Percentiles rank a stretch among this genome's conserved stretches.
Evolutionary conservation across 164 flowering plant species (phyloP).

Genomic region (Amborella trichopoda): DNA sequence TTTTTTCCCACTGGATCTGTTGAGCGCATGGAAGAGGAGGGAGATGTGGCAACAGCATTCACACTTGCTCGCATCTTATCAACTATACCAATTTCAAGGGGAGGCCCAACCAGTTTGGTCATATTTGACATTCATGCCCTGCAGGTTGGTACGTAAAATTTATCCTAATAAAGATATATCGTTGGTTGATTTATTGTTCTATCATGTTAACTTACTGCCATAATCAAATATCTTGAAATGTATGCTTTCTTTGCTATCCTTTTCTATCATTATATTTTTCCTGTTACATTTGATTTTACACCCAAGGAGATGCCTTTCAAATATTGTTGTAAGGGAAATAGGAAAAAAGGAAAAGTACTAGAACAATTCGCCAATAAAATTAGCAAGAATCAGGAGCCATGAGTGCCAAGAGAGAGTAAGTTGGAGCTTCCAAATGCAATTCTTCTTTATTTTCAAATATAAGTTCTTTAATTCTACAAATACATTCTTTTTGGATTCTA

Average conservation of each 20-base stretch:
- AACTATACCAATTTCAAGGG: constrained; percentile 75
- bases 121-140: constrained; percentile 94
- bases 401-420: too few species aligned
- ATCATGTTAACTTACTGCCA: constrained; percentile 1
- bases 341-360: too few species aligned
- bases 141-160: constrained; percentile 47
- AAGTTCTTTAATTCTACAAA: too few species aligned
- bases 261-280: background rate
- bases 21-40: constrained; percentile 98
- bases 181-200: too few species aligned
- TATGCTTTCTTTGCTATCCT: background rate
- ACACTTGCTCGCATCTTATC: constrained; percentile 91
- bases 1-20: constrained; percentile 96
- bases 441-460: too few species aligned
- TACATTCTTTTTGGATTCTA: too few species aligned
- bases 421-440: too few species aligned
- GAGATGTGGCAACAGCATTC: constrained; percentile 95
- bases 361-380: too few species aligned
- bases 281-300: background rate
- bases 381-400: too few species aligned
- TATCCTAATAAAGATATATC: background rate
- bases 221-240: background rate
- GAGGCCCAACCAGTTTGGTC: constrained; percentile 95
- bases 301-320: too few species aligned
- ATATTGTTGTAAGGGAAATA: too few species aligned